Evolutionary conservation across 352 stramenopile genomes (phyloP).

Genomic region (Pythium dissimile): DNA sequence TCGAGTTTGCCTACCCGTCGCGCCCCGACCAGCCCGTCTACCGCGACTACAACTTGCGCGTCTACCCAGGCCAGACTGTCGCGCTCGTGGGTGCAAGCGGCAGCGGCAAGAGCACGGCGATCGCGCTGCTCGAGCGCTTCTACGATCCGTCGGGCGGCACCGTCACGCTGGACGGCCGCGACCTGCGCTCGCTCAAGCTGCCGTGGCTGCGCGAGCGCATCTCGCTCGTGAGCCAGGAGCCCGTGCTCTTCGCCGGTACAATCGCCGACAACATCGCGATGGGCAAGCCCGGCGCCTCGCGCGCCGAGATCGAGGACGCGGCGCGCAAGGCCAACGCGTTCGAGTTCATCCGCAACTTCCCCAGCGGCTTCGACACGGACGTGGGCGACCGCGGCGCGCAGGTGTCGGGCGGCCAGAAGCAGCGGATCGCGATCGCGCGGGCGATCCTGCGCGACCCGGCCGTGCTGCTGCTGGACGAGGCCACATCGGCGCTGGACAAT

Average conservation of each 20-base stretch:
- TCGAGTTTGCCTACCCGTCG: conserved; percentile 90
- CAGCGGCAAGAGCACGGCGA: conserved; percentile 51
- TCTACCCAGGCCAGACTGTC: conserved; percentile 37
- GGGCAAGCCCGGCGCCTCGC: conserved; percentile 50
- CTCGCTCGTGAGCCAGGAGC: conserved; percentile 88
- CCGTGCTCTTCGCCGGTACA: conserved; percentile 81
- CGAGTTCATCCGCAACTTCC: conserved; percentile 89
- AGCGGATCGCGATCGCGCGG: conserved; percentile 91
- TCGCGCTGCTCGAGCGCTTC: conserved; percentile 80
- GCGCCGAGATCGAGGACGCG: conserved; percentile 70
- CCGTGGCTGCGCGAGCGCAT: conserved; percentile 56
- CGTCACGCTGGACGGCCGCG: conserved; percentile 44
- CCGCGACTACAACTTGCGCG: conserved; percentile 29
- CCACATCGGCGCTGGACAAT: too few relatives aligned
- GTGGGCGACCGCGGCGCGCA: conserved; percentile 84
- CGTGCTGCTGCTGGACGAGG: conserved; percentile 90
- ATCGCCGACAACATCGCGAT: conserved; percentile 78
- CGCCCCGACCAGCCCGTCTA: conserved; percentile 66
- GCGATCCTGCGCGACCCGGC: conserved; percentile 87
- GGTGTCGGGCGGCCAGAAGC: conserved; percentile 94
- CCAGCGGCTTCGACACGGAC: conserved; percentile 84
- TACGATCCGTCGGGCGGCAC: conserved; percentile 54
- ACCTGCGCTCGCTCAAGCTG: conserved; percentile 63
- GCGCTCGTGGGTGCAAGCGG: conserved; percentile 41
- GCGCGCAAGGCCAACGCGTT: conserved; percentile 86